Conservation (phyloP, 2,329 filamentous ascomycete genomes). For the Epichloe uncinata region DNA sequence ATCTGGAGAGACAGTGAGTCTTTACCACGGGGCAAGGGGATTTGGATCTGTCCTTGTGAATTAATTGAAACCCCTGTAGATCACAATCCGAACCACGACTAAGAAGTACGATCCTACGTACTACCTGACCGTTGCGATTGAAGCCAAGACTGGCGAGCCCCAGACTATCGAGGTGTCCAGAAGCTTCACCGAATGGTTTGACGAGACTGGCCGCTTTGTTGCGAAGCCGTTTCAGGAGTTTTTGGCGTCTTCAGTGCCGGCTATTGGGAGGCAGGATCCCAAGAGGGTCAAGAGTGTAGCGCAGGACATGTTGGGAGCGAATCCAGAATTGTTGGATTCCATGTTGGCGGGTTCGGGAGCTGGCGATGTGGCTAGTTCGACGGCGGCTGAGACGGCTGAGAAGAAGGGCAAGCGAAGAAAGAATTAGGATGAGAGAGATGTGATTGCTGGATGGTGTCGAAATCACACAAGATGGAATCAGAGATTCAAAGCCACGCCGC, state of each 20-base stretch:
- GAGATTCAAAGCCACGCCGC: neutral
- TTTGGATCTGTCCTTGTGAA: neutral
- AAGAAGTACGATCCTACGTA: slow-evolving; percentile 77
- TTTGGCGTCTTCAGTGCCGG: slow-evolving; percentile 53
- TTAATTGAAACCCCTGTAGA: slow-evolving; percentile 30
- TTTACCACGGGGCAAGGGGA: neutral
- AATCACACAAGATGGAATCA: neutral
- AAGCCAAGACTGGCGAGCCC: slow-evolving; percentile 22
- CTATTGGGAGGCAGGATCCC: slow-evolving; percentile 53
- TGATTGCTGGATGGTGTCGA: neutral
- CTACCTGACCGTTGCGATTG: slow-evolving; percentile 52
- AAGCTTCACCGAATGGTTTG: slow-evolving; percentile 66
- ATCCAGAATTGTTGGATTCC: slow-evolving; percentile 36
- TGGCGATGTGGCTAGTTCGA: slow-evolving; percentile 15
- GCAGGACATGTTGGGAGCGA: slow-evolving; percentile 24
- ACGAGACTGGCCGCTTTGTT: slow-evolving; percentile 57
- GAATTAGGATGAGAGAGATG: slow-evolving; percentile 13
- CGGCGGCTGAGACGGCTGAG: slow-evolving; percentile 20
- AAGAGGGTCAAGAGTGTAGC: slow-evolving; percentile 32
- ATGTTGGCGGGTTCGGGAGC: slow-evolving; percentile 21
- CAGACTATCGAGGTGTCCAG: slow-evolving; percentile 41
- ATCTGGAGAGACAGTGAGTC: slow-evolving; percentile 50
- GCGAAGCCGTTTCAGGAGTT: slow-evolving; percentile 66
- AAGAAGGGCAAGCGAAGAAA: slow-evolving; percentile 35
- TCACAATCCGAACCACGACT: slow-evolving; percentile 57